Conservation (phyloP, 2,329 filamentous ascomycete genomes). For the Cladosporium sp. region DNA sequence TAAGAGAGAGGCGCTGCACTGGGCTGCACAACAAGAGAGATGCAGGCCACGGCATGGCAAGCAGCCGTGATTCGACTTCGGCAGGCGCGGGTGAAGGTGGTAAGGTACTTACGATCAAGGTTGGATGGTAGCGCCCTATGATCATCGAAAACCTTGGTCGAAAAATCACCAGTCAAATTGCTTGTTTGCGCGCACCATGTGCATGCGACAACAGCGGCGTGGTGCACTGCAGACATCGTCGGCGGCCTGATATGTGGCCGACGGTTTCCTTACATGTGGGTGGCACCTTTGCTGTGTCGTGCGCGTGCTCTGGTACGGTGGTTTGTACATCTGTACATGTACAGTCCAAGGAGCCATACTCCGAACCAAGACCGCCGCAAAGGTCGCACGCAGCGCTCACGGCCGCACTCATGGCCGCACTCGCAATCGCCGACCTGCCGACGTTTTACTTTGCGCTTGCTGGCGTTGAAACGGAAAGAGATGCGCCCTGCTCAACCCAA, state of each 20-base stretch:
- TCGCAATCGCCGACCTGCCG: slow-evolving; percentile 11
- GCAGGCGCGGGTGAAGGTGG: slow-evolving; percentile 1
- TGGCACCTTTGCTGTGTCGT: background rate
- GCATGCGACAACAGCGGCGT: background rate
- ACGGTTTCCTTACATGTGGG: background rate
- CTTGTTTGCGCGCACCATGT: background rate
- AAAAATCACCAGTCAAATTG: background rate
- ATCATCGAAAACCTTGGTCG: background rate
- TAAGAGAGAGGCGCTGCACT: background rate
- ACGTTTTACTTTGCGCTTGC: background rate
- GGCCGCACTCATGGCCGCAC: no score
- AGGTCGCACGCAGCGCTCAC: background rate
- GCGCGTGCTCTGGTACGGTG: background rate
- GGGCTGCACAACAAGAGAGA: no score
- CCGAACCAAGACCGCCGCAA: background rate
- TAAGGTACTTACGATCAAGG: background rate
- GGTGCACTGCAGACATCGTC: background rate
- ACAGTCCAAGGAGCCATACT: background rate
- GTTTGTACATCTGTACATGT: background rate
- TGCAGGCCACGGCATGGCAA: background rate
- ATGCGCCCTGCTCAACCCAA: background rate
- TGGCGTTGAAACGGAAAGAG: background rate
- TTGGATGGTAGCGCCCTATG: background rate
- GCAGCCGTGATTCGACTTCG: slow-evolving; percentile 2
- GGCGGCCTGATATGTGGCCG: background rate